phyloP scores from a whole-genome alignment of 176 grass and related monocot species.

The Ensete glaucum region DNA sequence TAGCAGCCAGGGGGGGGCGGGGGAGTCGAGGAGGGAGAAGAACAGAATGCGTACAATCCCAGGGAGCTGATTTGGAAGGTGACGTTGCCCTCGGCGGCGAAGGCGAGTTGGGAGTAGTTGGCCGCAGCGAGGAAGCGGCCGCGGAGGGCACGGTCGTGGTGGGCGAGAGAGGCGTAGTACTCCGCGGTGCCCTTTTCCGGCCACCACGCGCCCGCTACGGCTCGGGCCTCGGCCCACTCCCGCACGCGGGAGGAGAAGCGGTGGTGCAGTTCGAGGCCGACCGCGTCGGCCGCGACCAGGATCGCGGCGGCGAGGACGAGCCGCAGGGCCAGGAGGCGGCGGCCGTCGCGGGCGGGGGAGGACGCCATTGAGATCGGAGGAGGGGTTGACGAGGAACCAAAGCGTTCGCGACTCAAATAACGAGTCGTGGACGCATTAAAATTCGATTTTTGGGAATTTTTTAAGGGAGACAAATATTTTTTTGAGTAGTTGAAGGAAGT shows the following conservation, averaged over 20 bases:
- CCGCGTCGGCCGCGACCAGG: neutral
- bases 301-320: neutral
- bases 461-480: no score
- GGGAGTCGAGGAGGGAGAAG: no score
- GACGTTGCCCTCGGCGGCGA: conserved; percentile 61
- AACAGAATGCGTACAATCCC: conserved; percentile 41
- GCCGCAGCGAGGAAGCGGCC: conserved; percentile 23
- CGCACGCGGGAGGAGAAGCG: neutral
- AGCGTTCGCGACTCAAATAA: neutral
- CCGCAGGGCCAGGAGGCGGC: neutral
- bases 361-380: neutral
- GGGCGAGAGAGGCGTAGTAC: conserved; percentile 44
- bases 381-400: neutral
- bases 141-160: conserved; percentile 35
- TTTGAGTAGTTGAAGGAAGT: no score
- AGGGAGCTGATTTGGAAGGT: conserved; percentile 56
- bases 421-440: no score
- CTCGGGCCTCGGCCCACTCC: neutral
- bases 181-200: conserved; percentile 25
- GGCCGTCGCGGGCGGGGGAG: neutral
- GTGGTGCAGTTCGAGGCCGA: conserved; percentile 4
- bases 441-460: no score
- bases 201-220: conserved; percentile 8
- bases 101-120: conserved; percentile 24
- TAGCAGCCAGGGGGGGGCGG: no score